These are phyloP conservation scores for Fusarium sp. DNA, from an alignment of 2,329 filamentous ascomycete genomes.

Conservation along the genomic window DNA sequence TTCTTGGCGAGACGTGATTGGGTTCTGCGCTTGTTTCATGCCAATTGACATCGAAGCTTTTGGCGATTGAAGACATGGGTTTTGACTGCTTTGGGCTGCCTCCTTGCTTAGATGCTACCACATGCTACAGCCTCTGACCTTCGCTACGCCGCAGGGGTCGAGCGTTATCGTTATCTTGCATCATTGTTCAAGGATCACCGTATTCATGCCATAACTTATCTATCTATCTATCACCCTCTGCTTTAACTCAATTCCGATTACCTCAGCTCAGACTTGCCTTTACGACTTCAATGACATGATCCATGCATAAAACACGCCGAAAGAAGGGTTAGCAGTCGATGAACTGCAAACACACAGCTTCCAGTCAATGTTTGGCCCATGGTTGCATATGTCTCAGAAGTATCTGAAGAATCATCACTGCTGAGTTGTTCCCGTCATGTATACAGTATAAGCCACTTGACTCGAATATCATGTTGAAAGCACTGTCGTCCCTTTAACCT, in stretches of 20 bases:
- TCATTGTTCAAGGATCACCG: constrained; percentile 8
- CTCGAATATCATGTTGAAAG: constrained; percentile 56
- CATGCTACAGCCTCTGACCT: constrained; percentile 28
- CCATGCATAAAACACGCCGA: constrained; percentile 38
- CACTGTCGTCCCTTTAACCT: constrained; percentile 75
- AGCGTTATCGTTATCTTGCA: constrained; percentile 8
- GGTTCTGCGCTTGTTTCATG: constrained; percentile 19
- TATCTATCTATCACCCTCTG: constrained; percentile 7
- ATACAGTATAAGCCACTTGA: constrained; percentile 26
- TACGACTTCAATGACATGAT: constrained; percentile 62
- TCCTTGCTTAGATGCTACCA: constrained; percentile 23
- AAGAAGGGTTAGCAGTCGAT: constrained; percentile 56
- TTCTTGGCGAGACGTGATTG: constrained; percentile 24
- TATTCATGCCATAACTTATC: constrained; percentile 24
- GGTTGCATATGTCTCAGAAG: constrained; percentile 69
- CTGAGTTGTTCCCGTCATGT: constrained; percentile 47
- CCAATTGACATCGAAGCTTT: constrained; percentile 3
- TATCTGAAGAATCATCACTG: constrained; percentile 81
- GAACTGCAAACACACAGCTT: constrained; percentile 61
- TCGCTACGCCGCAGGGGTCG: constrained; percentile 13
- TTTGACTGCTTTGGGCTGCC: constrained; percentile 15
- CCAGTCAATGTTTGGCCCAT: constrained; percentile 33
- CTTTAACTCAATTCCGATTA: background rate
- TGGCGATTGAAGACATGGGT: background rate
- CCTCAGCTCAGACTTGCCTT: constrained; percentile 74